Evolutionary conservation across 1,284 basidiomycete species (phyloP), one percentile per base, ranked within the genome.

Genomic region (Calocybe gambosa): DNA sequence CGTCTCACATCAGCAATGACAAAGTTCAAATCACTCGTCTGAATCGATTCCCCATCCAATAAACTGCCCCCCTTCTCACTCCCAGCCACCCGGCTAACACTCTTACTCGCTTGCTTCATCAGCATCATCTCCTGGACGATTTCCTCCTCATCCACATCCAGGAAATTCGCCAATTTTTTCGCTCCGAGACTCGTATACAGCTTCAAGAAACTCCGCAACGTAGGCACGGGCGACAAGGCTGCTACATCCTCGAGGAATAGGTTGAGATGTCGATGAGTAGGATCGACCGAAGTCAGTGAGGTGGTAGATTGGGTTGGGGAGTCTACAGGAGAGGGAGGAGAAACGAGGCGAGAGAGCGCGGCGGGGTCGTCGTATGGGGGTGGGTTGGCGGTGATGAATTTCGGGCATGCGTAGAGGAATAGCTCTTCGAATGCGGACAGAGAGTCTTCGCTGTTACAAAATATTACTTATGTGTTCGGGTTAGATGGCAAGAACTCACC

Each of bases 51-150:
- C 1, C 94, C 94, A 53, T 91, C 88, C 49, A 98, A 70, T 39
- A 97, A 72, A 39, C 85, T 78, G 25, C 72, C 75, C 46, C 73
- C n/a, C n/a, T n/a, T 71, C 43, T 69, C 66, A 18, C 49, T 66
- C 47, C 69, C 73, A 21, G 62, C 55, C 18, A 79, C 74, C 1
- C 83, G 70, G 55, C 83, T 80, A 49, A 89, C 71, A 47, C 78
- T 82, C 62, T 89, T 79, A 56, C 87, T 90, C 1, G 84, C 82
- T 54, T 87, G 85, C 73, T 99, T 98, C 71, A 96, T 81, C 39
- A 93, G 85, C 92, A 98, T 97, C 77, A 98, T 80, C 76, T 94
- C 90, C 70, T 95, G 89, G 46, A 98, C 77, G 56, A 97, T 85
- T 63, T 93, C 89, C 63, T 98, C 94, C 68, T 98, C 93, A 57